A percentile compares a stretch with the other conserved stretches of the same genome.
Conservation (phyloP, 2,329 filamentous ascomycete species). For the Septoria petroselini region DNA sequence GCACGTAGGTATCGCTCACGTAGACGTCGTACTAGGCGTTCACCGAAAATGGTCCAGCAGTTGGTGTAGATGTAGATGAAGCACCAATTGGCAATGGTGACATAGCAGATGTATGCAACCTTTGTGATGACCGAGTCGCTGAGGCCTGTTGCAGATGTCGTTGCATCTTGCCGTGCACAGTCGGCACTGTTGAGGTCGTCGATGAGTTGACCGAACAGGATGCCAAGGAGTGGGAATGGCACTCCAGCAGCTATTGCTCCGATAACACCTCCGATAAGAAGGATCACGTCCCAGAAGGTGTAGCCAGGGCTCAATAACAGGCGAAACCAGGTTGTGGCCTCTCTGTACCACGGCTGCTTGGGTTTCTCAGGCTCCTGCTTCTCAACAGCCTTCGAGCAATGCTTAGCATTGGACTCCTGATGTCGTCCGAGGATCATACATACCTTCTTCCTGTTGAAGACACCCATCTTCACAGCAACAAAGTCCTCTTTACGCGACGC, state of each 20-base stretch:
- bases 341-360: slow-evolving; percentile 14
- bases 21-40: slow-evolving; percentile 61
- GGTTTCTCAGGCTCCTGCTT: slow-evolving; percentile 6
- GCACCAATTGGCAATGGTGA: slow-evolving; percentile 56
- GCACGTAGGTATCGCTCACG: slow-evolving; percentile 59
- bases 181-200: slow-evolving; percentile 59
- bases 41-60: slow-evolving; percentile 63
- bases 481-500: slow-evolving; percentile 1
- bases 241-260: slow-evolving; percentile 54
- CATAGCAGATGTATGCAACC: slow-evolving; percentile 60
- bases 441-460: slow-evolving; percentile 16
- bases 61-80: slow-evolving; percentile 61
- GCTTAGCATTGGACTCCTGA: background rate
- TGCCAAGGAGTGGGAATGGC: slow-evolving; percentile 62
- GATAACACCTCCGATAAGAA: slow-evolving; percentile 17
- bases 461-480: slow-evolving; percentile 10
- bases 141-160: slow-evolving; percentile 34
- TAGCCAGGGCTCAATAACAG: slow-evolving; percentile 19
- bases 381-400: background rate
- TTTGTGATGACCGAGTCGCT: slow-evolving; percentile 53
- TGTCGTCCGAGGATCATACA: background rate
- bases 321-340: slow-evolving; percentile 20
- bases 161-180: slow-evolving; percentile 43
- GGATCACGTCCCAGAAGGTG: slow-evolving; percentile 17
- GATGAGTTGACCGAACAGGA: slow-evolving; percentile 62